Percentiles rank a stretch among this genome's conserved stretches.
Conservation (phyloP, 129 eudicot species). For the Cynara cardunculus region DNA sequence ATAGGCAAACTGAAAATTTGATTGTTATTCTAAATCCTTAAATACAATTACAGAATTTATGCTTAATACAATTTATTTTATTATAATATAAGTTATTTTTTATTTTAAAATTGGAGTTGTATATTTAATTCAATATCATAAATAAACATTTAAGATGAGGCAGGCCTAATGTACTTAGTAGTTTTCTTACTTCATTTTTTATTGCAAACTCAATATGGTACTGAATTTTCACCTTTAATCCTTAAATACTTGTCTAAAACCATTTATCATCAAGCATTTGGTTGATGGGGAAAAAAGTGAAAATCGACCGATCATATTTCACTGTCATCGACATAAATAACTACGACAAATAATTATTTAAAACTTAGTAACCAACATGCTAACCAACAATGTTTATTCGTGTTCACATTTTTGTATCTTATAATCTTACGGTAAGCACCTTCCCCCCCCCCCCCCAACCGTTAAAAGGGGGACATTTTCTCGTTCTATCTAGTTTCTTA, state of each 20-base stretch:
- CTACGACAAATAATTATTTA: background rate
- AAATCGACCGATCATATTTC: background rate
- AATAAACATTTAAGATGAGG: conserved; percentile 8
- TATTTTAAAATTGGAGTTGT: background rate
- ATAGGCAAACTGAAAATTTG: too few relatives aligned
- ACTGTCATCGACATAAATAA: background rate
- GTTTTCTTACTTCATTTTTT: background rate
- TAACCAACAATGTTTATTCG: too few relatives aligned
- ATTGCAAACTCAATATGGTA: conserved; percentile 6
- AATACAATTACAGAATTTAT: too few relatives aligned
- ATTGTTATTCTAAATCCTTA: too few relatives aligned
- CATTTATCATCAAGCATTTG: background rate
- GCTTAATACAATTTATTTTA: too few relatives aligned
- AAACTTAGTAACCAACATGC: too few relatives aligned
- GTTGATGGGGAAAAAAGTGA: background rate
- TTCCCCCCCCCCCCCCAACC: too few relatives aligned
- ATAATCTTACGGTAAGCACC: too few relatives aligned
- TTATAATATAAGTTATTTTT: too few relatives aligned
- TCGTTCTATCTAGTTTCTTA: too few relatives aligned
- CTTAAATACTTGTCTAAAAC: background rate
- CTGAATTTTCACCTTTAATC: background rate
- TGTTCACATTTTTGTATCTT: too few relatives aligned
- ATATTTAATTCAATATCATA: background rate
- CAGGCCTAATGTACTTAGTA: conserved; percentile 5
- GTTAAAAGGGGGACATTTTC: too few relatives aligned